Evolutionary conservation across 768 basidiomycete species (phyloP).

Genomic region (Boletellus ananas): DNA sequence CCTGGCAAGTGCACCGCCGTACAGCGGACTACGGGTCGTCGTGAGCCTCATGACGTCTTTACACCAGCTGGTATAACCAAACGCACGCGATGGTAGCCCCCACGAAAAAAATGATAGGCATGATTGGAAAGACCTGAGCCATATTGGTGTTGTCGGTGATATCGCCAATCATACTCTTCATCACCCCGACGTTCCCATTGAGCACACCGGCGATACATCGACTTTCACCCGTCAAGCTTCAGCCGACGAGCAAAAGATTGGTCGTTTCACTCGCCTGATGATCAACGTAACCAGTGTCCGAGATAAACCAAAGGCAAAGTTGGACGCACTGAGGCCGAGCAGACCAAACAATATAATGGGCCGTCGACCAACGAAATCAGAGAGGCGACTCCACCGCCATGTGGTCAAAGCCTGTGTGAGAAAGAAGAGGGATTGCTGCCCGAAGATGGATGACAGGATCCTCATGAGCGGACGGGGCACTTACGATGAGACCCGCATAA

Average conservation of each 20-base stretch:
- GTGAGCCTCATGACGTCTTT: background rate
- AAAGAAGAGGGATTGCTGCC: slow-evolving; percentile 61
- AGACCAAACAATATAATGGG: slow-evolving; percentile 57
- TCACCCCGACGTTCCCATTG: slow-evolving; percentile 48
- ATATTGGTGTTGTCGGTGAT: slow-evolving; percentile 42
- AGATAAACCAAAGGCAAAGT: slow-evolving; percentile 60
- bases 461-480: slow-evolving; percentile 20
- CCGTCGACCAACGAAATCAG: slow-evolving; percentile 58
- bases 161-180: slow-evolving; percentile 69
- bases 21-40: slow-evolving; percentile 42
- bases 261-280: slow-evolving; percentile 39
- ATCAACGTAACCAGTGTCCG: slow-evolving; percentile 51
- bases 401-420: slow-evolving; percentile 53
- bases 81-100: slow-evolving; percentile 32
- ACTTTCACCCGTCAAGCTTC: slow-evolving; percentile 14
- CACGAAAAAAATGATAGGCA: slow-evolving; percentile 27
- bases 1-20: slow-evolving; percentile 53
- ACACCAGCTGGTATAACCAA: background rate
- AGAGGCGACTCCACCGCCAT: slow-evolving; percentile 61
- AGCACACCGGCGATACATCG: slow-evolving; percentile 35
- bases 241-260: background rate
- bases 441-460: background rate
- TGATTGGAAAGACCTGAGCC: slow-evolving; percentile 33
- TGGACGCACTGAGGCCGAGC: slow-evolving; percentile 48
- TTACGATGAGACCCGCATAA: slow-evolving; percentile 57